Base-by-base conservation (phyloP, 2,329 filamentous ascomycete genomes). In the Harringtonia lauricola region DNA sequence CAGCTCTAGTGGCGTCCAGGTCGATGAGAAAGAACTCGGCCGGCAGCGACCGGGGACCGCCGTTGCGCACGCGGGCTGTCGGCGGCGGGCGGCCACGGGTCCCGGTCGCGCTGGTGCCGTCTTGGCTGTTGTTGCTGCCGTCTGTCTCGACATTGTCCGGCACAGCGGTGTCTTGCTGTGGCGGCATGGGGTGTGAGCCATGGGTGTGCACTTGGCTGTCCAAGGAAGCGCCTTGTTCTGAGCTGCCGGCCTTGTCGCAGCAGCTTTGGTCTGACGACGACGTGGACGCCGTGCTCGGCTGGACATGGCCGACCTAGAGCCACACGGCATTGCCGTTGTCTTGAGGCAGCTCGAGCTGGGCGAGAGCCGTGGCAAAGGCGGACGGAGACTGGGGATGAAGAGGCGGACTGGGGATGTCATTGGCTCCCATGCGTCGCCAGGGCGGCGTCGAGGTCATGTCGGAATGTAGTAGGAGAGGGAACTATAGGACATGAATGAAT, bases 281-380 rank as follows among this genome's bases (percentile, higher is more conserved):
- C 6, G 10, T 6, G 2, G 14, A 15, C 22, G n/a, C 31, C 24
- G 14, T 13, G 7, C 13, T 22, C 41, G 5, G n/a, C 13, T 26
- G 5, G 22, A 45, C n/a, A 12, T 36, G 13, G 22, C 24, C 24
- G 4, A 46, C 19, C 44, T 31, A 46, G 7, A 28, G 17, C 17
- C 36, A 30, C 6, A 46, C 44, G 13, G 22, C 30, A 2, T 28
- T 17, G 17, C 29, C 17, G 17, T 24, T 39, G 29, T 17, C 24
- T 10, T 10, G 13, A 3, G 39, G 13, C 13, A 10, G 21, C 8
- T 24, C 18, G 1, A 42, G 39, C 29, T 36, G 29, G 3, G 35
- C 39, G 22, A 46, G 40, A 13, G 43, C 39, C 8, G 34, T n/a
- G 7, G 43, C 39, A 38, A 45, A 45, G 22, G 35, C 36, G 8